phyloP scores from a whole-genome alignment of 306 rosid genomes.

The Morella rubra region DNA sequence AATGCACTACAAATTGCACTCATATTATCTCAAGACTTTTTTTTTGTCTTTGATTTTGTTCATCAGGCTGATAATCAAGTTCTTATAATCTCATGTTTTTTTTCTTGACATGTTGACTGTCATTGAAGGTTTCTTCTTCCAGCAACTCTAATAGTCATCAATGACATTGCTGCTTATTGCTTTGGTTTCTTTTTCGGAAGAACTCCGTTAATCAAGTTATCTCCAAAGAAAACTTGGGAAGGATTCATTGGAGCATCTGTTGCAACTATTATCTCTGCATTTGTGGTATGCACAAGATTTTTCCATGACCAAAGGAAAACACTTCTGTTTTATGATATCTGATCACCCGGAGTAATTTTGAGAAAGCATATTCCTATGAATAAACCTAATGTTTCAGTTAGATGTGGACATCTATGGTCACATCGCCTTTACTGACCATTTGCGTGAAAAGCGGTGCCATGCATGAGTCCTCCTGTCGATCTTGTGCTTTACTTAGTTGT shows the following conservation, averaged over 20 bases:
- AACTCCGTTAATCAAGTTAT: slow-evolving; percentile 95
- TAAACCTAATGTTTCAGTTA: neutral
- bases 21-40: neutral
- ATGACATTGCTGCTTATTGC: slow-evolving; percentile 91
- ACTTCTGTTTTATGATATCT: neutral
- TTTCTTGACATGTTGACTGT: slow-evolving; percentile 27
- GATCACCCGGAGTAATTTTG: neutral
- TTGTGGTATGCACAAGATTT: slow-evolving; percentile 62
- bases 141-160: slow-evolving; percentile 87
- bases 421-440: neutral
- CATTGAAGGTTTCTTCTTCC: slow-evolving; percentile 97
- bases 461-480: neutral
- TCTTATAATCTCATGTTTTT: neutral
- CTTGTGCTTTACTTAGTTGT: slow-evolving; percentile 1
- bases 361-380: neutral
- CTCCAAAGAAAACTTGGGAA: slow-evolving; percentile 99
- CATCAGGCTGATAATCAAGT: neutral
- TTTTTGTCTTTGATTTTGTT: neutral
- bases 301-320: neutral
- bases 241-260: slow-evolving; percentile 99
- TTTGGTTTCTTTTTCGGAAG: slow-evolving; percentile 94
- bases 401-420: neutral
- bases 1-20: neutral
- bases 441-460: neutral
- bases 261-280: slow-evolving; percentile 90